These are phyloP conservation scores for Paramecium tetraurelia DNA, from an alignment of 73 alveolate genomes.

Conservation along the genomic window DNA sequence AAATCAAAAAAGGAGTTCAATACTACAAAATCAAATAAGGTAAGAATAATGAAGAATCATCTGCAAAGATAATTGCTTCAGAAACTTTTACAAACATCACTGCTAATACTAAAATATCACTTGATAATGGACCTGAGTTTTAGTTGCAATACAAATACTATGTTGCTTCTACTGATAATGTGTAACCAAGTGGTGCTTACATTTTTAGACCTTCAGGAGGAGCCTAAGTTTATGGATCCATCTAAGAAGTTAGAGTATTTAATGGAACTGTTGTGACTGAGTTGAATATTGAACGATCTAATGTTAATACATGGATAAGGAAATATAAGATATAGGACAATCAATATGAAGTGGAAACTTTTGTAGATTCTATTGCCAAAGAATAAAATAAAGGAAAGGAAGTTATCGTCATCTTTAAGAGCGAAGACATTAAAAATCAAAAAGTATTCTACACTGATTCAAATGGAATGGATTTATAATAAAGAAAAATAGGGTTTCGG, in stretches of 20 bases:
- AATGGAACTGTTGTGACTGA: conserved; percentile 26
- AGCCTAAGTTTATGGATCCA: not conserved
- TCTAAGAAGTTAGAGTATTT: not conserved
- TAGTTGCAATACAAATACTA: not conserved
- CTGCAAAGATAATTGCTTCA: not conserved
- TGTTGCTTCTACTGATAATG: not conserved
- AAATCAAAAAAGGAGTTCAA: not conserved
- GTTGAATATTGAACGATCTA: not conserved
- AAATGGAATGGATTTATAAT: conserved; percentile 73
- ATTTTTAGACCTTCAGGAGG: conserved; percentile 23
- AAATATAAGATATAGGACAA: not conserved
- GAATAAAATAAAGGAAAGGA: conserved; percentile 40
- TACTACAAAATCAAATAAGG: not conserved
- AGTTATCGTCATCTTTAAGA: conserved; percentile 6
- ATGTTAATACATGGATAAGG: not conserved
- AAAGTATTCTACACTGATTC: conserved; percentile 71
- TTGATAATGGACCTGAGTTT: not conserved
- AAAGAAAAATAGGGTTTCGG: conserved; percentile 63
- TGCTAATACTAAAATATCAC: not conserved
- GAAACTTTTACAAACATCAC: not conserved
- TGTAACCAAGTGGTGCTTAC: conserved; percentile 23
- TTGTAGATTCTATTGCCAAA: conserved; percentile 42
- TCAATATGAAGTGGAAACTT: conserved; percentile 19
- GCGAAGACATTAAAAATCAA: conserved; percentile 46
- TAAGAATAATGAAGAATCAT: not conserved